Conservation (phyloP, 805 yeast species). For the Schwanniomyces pseudopolymorphus region DNA sequence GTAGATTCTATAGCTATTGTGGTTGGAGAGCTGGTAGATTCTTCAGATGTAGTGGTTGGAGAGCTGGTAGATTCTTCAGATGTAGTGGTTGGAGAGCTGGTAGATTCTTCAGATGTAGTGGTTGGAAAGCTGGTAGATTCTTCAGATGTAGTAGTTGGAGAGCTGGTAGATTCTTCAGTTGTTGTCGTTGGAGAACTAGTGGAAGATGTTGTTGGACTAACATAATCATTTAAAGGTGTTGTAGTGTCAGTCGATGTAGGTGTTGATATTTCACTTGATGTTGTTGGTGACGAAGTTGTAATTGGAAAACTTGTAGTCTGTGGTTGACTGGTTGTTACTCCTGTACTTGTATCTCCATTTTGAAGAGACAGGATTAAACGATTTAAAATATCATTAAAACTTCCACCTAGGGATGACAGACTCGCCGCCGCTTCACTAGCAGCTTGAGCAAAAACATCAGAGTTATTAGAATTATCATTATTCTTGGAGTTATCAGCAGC, state of each 20-base stretch:
- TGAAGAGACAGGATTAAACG: neutral
- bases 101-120: neutral
- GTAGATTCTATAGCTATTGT: neutral
- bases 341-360: neutral
- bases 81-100: constrained; percentile 1
- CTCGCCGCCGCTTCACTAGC: neutral
- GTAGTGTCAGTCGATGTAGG: neutral
- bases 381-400: neutral
- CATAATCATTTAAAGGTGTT: neutral
- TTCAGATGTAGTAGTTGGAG: neutral
- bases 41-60: neutral
- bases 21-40: neutral
- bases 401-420: neutral
- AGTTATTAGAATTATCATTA: neutral
- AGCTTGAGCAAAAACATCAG: neutral
- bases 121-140: neutral
- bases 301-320: neutral
- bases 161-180: neutral
- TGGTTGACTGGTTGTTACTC: neutral
- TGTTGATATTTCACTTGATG: neutral
- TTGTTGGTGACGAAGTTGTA: constrained; percentile 2
- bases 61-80: neutral
- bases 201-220: neutral
- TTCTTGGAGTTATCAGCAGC: neutral
- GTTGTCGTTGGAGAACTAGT: neutral